phyloP scores from a whole-genome alignment of 495 filamentous ascomycete species.

The Aspergillus cavernicola region DNA sequence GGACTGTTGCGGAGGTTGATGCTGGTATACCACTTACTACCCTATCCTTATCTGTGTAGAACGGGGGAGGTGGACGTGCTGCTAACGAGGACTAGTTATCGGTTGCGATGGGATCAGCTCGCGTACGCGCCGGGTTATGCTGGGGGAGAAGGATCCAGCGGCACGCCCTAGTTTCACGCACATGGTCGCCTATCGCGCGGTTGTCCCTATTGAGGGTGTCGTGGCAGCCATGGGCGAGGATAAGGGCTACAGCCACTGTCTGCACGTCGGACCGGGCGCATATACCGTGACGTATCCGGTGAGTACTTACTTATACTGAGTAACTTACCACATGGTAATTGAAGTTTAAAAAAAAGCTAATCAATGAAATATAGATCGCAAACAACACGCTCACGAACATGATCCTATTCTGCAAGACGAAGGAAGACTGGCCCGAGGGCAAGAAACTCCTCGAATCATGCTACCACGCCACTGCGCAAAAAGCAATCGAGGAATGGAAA shows the following conservation, averaged over 20 bases:
- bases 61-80: too few species aligned
- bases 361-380: neutral
- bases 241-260: conserved; percentile 12
- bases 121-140: conserved; percentile 5
- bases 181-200: conserved; percentile 9
- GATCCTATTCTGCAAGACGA: conserved; percentile 35
- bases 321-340: too few species aligned
- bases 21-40: neutral
- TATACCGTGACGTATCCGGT: conserved; percentile 45
- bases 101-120: conserved; percentile 15
- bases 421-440: conserved; percentile 28
- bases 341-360: too few species aligned
- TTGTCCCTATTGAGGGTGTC: conserved; percentile 8
- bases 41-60: too few species aligned
- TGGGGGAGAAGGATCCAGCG: neutral
- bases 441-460: conserved; percentile 12
- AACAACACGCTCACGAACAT: conserved; percentile 36
- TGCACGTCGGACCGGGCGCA: conserved; percentile 37
- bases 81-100: conserved; percentile 6
- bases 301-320: neutral
- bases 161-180: neutral
- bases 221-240: conserved; percentile 5
- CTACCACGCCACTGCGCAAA: neutral
- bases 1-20: neutral
- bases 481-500: neutral